Base-by-base conservation (phyloP, 768 basidiomycete genomes). In the Boletus rubropictus region DNA sequence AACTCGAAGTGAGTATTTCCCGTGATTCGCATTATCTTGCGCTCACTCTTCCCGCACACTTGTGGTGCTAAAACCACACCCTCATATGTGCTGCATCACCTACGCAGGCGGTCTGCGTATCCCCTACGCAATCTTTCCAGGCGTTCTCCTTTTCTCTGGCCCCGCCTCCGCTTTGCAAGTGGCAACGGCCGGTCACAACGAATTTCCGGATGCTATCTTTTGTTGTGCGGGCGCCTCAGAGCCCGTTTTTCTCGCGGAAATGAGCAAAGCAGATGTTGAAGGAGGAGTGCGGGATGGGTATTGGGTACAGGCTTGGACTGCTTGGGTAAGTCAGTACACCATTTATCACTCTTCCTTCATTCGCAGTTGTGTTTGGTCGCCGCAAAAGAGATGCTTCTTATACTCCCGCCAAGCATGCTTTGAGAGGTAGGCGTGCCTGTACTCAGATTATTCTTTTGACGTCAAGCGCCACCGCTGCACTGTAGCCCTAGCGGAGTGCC, bases 351-450 rank as follows among this genome's bases (percentile, higher is more conserved):
- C 22, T 15, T 42, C 9, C 17, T 22, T 42, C 11, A 2, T 33
- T 42, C 1, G 54, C 34, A 14, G 5, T 5, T 22, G 3, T 14
- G 9, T 44, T 3, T 50, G 86, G 81, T 80, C 20, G 84, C 82
- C 0, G 72, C 78, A 18, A 84, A 81, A 65, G 68, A 73, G 58
- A 85, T 86, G 72, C 84, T 2, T 78, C 81, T 1, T 95, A 95
- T 64, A 72, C 86, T 0, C 89, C 91, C 0, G 84, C 81, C 9
- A 95, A 95, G 61, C 85, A 87, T 56, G 93, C 93, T 7, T 62
- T 95, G 6, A 70, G 89, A 68, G 91, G 91, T 90, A 53, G 35
- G 68, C 51, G 15, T 18, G 24, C 10, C 11, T 8, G 3, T 11
- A 40, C 6, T 20, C 18, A 11, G 3, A 7, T 8, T n/a, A 20